These are phyloP conservation scores for Amniculicola lignicola DNA, from an alignment of 495 filamentous ascomycete genomes.

Conservation along the genomic window DNA sequence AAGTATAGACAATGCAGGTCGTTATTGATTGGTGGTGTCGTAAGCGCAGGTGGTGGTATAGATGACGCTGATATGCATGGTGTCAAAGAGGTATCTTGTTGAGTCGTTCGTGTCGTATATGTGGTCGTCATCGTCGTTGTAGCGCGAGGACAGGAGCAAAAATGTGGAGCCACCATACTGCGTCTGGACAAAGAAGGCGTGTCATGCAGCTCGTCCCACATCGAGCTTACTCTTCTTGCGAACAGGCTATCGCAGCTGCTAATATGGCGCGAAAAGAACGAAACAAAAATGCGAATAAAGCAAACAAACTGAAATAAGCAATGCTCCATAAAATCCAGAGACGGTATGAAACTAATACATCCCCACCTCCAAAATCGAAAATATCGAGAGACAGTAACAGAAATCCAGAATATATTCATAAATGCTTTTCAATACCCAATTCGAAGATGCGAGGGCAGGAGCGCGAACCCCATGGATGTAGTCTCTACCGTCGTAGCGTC, in stretches of 20 bases:
- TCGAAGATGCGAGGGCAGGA: constrained; percentile 29
- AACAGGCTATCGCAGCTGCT: too few species aligned
- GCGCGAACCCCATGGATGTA: constrained; percentile 31
- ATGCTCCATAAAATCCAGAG: neutral
- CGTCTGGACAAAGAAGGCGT: too few species aligned
- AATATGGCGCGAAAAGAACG: too few species aligned
- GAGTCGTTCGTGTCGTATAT: constrained; percentile 15
- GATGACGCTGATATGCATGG: constrained; percentile 4
- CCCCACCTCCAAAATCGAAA: neutral
- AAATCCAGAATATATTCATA: constrained; percentile 32
- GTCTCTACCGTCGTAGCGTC: constrained; percentile 39
- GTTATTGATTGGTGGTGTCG: constrained; percentile 3
- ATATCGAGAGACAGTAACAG: constrained; percentile 9
- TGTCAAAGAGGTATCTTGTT: constrained; percentile 21
- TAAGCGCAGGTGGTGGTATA: constrained; percentile 6
- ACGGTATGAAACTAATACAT: constrained; percentile 24
- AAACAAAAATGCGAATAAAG: too few species aligned
- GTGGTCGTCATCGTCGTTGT: constrained; percentile 23
- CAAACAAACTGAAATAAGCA: neutral
- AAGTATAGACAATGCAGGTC: constrained; percentile 13
- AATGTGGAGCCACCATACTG: too few species aligned
- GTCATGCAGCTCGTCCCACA: too few species aligned
- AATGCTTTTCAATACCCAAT: constrained; percentile 37
- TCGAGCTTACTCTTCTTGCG: too few species aligned
- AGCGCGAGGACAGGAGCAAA: too few species aligned